Conservation (phyloP, 2,329 filamentous ascomycete species). For the Alternaria arborescens region DNA sequence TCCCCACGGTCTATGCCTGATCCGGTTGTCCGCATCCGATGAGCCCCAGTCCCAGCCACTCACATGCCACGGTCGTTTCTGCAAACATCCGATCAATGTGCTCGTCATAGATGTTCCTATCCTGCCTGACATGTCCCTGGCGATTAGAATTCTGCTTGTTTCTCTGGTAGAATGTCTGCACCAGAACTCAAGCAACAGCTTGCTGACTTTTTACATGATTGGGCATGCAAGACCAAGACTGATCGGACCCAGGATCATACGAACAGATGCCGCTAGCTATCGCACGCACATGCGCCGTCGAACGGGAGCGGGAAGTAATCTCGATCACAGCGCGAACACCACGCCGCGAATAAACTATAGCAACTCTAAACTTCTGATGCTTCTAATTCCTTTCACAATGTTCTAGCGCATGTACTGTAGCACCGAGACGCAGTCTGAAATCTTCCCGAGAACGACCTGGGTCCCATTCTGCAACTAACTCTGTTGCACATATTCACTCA, state of each 20-base stretch:
- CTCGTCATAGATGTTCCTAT: slow-evolving; percentile 19
- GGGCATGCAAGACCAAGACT: slow-evolving; percentile 21
- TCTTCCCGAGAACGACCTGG: neutral
- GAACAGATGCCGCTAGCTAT: slow-evolving; percentile 36
- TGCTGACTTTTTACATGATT: slow-evolving; percentile 6
- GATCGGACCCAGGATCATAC: slow-evolving; percentile 43
- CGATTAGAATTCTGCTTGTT: neutral
- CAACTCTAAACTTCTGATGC: neutral
- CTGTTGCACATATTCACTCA: neutral
- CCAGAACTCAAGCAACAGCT: neutral
- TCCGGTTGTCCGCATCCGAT: slow-evolving; percentile 24
- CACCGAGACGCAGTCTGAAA: neutral
- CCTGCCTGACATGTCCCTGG: neutral
- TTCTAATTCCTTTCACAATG: neutral
- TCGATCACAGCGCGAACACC: slow-evolving; percentile 32
- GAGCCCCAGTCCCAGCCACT: slow-evolving; percentile 18
- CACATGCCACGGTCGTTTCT: slow-evolving; percentile 6
- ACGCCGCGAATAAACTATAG: slow-evolving; percentile 19
- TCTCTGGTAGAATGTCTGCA: neutral
- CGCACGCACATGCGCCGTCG: slow-evolving; percentile 35
- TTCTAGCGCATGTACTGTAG: slow-evolving; percentile 9
- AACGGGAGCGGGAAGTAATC: slow-evolving; percentile 43
- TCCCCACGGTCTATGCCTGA: slow-evolving; percentile 1
- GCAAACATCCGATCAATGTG: slow-evolving; percentile 9
- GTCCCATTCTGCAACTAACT: slow-evolving; percentile 9